A percentile compares a stretch with the other conserved stretches of the same genome.
These are phyloP conservation scores for Grosmannia clavigera DNA, from an alignment of 2,329 filamentous ascomycete genomes.

Conservation along the genomic window DNA sequence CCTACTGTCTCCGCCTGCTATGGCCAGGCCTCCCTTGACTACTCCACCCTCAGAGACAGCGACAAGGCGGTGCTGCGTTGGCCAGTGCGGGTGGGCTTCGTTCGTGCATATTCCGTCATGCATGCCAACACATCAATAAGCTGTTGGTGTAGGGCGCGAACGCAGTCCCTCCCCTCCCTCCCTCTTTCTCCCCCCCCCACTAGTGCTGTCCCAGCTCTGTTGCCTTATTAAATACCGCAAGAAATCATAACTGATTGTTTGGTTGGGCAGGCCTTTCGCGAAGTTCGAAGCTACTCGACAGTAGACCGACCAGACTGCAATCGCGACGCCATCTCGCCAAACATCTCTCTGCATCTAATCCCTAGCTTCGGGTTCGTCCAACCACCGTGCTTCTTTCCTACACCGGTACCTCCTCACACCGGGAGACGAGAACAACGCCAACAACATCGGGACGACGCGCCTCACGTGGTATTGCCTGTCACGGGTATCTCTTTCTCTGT, in stretches of 20 bases:
- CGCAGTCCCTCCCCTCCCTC: conserved; percentile 11
- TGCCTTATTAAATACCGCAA: conserved; percentile 22
- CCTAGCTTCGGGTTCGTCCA: background rate
- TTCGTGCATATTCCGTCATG: conserved; percentile 47
- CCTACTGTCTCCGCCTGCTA: background rate
- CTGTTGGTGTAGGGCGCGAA: conserved; percentile 22
- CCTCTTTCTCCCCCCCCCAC: conserved; percentile 17
- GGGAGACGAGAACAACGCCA: background rate
- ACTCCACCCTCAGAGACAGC: background rate
- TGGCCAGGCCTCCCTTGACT: background rate
- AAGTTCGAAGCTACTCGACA: background rate
- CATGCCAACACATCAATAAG: conserved; percentile 43
- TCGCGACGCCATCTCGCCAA: background rate
- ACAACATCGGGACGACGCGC: background rate
- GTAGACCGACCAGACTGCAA: conserved; percentile 16
- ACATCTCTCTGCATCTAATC: background rate
- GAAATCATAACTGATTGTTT: conserved; percentile 18
- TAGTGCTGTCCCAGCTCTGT: conserved; percentile 2
- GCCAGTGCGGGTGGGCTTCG: conserved; percentile 30
- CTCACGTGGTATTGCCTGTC: background rate
- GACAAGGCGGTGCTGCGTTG: conserved; percentile 24
- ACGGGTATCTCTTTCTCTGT: background rate
- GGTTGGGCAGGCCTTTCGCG: conserved; percentile 24
- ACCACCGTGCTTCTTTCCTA: background rate
- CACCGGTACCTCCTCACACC: background rate